These are phyloP conservation scores for Rhododendron ovatum DNA, from an alignment of 148 eudicot species.

Conservation along the genomic window DNA sequence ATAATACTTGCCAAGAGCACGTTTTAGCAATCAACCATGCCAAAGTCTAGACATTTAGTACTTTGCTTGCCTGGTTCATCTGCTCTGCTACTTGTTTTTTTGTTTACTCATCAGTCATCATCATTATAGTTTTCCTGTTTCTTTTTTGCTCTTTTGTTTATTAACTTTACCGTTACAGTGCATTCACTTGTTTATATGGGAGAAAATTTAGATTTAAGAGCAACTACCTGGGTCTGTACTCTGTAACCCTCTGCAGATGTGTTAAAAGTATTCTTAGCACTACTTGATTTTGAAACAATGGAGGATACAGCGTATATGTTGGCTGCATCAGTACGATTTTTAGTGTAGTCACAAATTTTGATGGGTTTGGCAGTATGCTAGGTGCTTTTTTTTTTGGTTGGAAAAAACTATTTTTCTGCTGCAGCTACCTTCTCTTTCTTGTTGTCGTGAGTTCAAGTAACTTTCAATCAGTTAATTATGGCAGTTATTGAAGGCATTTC, in stretches of 20 bases:
- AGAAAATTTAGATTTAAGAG: background rate
- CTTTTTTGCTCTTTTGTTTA: background rate
- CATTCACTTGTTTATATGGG: background rate
- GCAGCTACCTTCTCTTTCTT: conserved; percentile 3
- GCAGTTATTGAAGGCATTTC: conserved; percentile 25
- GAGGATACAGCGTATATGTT: background rate
- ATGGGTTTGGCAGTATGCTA: background rate
- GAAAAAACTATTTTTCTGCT: background rate
- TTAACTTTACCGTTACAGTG: background rate
- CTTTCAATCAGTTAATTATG: background rate
- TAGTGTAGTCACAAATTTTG: background rate
- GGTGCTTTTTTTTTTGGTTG: background rate
- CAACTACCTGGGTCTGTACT: background rate
- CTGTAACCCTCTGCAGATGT: background rate
- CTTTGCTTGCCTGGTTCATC: background rate
- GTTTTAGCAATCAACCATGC: background rate
- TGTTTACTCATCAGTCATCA: background rate
- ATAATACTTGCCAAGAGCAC: background rate
- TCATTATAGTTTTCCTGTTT: background rate
- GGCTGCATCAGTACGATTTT: background rate
- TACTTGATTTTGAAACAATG: background rate
- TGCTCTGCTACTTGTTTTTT: background rate
- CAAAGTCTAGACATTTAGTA: background rate
- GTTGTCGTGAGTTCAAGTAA: background rate
- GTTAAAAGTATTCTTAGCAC: background rate